These are phyloP conservation scores for Coniochaeta hoffmannii DNA, from an alignment of 2,329 filamentous ascomycete species.

Conservation along the genomic window DNA sequence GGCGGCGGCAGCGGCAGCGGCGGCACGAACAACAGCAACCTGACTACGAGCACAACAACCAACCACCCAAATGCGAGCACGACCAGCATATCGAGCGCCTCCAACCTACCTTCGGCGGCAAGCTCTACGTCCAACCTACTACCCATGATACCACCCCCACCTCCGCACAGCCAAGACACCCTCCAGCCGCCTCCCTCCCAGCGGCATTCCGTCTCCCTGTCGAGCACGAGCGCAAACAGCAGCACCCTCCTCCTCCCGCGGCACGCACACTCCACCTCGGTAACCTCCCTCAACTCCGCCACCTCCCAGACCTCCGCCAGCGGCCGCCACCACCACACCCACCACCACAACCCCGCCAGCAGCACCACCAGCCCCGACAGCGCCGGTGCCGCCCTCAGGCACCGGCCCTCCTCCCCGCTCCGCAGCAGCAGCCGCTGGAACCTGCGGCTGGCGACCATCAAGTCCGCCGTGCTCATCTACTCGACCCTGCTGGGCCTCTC, in stretches of 20 bases:
- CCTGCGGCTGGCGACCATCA: slow-evolving; percentile 68
- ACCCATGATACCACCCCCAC: slow-evolving; percentile 20
- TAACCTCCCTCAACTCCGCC: slow-evolving; percentile 45
- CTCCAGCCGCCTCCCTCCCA: slow-evolving; percentile 5
- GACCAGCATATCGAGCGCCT: slow-evolving; percentile 15
- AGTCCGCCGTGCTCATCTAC: slow-evolving; percentile 89
- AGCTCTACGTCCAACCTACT: slow-evolving; percentile 41
- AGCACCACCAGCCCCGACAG: slow-evolving; percentile 14
- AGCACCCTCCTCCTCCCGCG: slow-evolving; percentile 23
- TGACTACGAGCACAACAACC: no score
- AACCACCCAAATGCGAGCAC: slow-evolving; percentile 13
- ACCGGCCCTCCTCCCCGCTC: slow-evolving; percentile 16
- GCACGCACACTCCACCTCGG: slow-evolving; percentile 46
- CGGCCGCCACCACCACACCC: slow-evolving; percentile 8
- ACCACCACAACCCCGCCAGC: slow-evolving; percentile 3
- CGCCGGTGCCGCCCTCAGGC: slow-evolving; percentile 14
- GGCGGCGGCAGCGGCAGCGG: slow-evolving; percentile 7
- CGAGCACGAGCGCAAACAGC: slow-evolving; percentile 17
- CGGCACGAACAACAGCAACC: no score
- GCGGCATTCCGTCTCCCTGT: slow-evolving; percentile 10
- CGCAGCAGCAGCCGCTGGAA: slow-evolving; percentile 32
- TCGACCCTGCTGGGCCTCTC: slow-evolving; percentile 85
- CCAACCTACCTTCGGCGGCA: slow-evolving; percentile 28
- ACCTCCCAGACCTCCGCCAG: slow-evolving; percentile 23
- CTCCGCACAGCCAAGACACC: not conserved